These are phyloP conservation scores for Aphanomyces astaci DNA, from an alignment of 352 stramenopile genomes.

Conservation along the genomic window DNA sequence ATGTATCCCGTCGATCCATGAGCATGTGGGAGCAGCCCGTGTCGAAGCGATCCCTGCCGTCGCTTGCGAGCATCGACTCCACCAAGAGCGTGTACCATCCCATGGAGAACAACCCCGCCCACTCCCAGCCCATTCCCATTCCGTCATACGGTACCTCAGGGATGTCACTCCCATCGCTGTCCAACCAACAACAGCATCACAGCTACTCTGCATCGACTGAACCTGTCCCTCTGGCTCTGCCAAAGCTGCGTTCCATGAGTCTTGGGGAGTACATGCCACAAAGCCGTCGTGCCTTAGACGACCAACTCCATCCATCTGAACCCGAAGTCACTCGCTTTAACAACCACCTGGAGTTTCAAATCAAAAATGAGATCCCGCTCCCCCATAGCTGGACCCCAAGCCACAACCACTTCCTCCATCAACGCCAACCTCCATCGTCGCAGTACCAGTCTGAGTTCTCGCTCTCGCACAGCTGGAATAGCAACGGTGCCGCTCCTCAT, in stretches of 20 bases:
- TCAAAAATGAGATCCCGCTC: constrained; percentile 1
- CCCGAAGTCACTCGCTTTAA: constrained; percentile 19
- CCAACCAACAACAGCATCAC: not conserved
- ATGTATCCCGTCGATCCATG: constrained; percentile 16
- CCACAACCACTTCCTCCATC: not conserved
- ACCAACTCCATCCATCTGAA: not conserved
- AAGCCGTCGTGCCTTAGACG: not conserved
- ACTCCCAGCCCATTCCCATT: constrained; percentile 15
- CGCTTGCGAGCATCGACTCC: constrained; percentile 15
- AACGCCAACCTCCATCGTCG: not conserved
- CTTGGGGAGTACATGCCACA: constrained; percentile 17
- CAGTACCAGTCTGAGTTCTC: not conserved
- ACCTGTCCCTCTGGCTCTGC: not conserved
- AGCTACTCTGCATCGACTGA: constrained; percentile 1
- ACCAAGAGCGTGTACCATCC: constrained; percentile 20
- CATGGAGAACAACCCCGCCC: constrained; percentile 19
- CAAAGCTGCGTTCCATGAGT: constrained; percentile 22
- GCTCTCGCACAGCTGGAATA: constrained; percentile 18
- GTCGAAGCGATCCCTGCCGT: constrained; percentile 12
- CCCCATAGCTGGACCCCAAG: constrained; percentile 1
- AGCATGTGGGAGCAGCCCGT: constrained; percentile 17
- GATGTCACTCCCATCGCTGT: not conserved
- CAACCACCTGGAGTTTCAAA: not conserved
- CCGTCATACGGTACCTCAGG: not conserved
- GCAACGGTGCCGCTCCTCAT: not conserved